These are phyloP conservation scores for Raffaelea arxii DNA, from an alignment of 2,329 filamentous ascomycete genomes.

Conservation along the genomic window DNA sequence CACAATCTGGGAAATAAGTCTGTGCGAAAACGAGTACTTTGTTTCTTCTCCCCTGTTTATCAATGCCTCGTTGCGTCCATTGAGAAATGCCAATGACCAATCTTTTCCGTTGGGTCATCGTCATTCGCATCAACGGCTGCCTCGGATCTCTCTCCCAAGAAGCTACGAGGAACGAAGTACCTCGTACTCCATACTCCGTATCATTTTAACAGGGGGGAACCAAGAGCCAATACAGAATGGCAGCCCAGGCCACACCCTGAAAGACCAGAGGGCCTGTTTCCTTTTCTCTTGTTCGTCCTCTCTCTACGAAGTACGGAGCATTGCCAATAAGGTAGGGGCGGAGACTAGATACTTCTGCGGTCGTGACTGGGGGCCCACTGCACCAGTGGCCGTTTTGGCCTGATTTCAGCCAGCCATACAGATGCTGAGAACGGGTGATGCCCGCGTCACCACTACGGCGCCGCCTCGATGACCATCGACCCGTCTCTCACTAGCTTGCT, in stretches of 20 bases:
- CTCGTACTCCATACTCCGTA: too few relatives aligned
- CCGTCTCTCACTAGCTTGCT: neutral
- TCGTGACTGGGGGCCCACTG: constrained; percentile 4
- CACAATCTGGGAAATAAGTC: too few relatives aligned
- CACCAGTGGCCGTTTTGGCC: constrained; percentile 1
- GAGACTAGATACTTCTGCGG: constrained; percentile 1
- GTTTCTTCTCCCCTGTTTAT: neutral
- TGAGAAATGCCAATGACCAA: neutral
- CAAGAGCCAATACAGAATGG: too few relatives aligned
- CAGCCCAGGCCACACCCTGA: too few relatives aligned
- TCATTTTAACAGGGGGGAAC: too few relatives aligned
- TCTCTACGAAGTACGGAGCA: too few relatives aligned
- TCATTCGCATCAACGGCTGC: neutral
- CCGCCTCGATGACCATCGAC: constrained; percentile 1
- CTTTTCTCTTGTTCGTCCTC: too few relatives aligned
- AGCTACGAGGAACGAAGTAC: too few relatives aligned
- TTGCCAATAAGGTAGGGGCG: neutral
- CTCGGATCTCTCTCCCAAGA: neutral
- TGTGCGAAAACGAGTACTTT: too few relatives aligned
- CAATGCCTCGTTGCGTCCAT: too few relatives aligned
- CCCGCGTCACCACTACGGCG: neutral
- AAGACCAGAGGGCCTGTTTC: too few relatives aligned
- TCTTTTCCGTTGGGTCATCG: neutral
- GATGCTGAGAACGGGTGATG: neutral
- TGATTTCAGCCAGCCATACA: constrained; percentile 1